Base-by-base conservation (phyloP, 2,329 filamentous ascomycete species). In the Immersiporthe knoxdaviesiana region DNA sequence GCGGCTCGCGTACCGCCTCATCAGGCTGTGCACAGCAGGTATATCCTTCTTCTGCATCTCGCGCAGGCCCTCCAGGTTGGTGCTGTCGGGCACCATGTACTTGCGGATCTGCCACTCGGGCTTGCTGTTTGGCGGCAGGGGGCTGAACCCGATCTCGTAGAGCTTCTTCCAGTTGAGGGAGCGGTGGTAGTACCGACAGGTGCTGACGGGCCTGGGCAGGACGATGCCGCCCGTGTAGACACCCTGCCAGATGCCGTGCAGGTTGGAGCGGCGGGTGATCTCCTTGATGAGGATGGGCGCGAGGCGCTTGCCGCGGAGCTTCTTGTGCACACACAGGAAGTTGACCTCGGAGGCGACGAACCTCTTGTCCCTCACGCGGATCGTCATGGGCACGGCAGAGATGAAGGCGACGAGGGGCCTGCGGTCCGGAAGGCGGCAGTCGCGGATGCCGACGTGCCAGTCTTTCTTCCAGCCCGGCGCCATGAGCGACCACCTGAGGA, bases 241-340 rank as follows among this genome's bases (percentile, higher is more conserved):
- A 63, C 95, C 96, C 81, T 99, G 96, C 86, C 92, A 98, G 73
- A 97, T 91, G 68, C 91, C 92, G 72, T 92, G 85, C 62, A 94
- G 82, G 80, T 98, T 97, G 84, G 93, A 97, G 72, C 94, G 88
- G 62, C 96, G 91, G 6, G 96, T 99, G 75, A 99, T 93, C 79
- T 99, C 96, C 81, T 97, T 97, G 84, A 99, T 99, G 66, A 99
- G 88, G 1, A 98, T 92, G 0, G 96, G 96, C 0, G 96, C 90
- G 58, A 99, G 88, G 66, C 96, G 91, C 84, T 98, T 97, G 69
- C 92, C 90, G 64, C 96, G 92, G 41, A 99, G 89, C 82, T 98
- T 98, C 85, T 98, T 98, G 85, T 99, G 96, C 67, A 99, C 91
- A 77, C 94, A 97, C 73, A 99, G 90, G 82, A 98, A 99, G 84